A percentile compares a stretch with the other conserved stretches of the same genome.
Evolutionary conservation across 163 green algal genomes (phyloP).

Genomic region (Scenedesmus sp.): DNA sequence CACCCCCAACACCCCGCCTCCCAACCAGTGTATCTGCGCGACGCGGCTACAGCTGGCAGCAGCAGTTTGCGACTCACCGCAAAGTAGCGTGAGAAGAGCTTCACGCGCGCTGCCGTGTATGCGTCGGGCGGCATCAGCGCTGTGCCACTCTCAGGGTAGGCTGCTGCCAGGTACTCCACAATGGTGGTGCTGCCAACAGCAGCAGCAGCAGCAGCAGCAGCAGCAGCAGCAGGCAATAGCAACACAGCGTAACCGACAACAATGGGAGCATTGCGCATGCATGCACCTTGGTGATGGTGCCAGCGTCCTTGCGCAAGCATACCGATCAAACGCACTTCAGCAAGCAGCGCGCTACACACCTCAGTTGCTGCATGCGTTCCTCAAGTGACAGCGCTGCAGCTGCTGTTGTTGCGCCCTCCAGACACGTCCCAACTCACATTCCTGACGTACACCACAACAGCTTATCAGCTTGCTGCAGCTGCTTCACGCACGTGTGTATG

Average conservation of each 20-base stretch:
- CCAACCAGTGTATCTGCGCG: no score
- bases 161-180: slow-evolving; percentile 42
- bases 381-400: not conserved
- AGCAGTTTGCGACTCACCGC: not conserved
- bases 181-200: slow-evolving; percentile 13
- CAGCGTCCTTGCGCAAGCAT: not conserved
- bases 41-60: not conserved
- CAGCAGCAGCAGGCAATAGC: not conserved
- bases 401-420: not conserved
- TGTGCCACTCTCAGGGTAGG: slow-evolving; percentile 41
- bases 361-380: not conserved
- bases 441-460: no score
- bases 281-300: not conserved
- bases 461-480: no score
- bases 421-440: no score
- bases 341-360: not conserved
- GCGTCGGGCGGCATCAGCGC: slow-evolving; percentile 33
- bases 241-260: not conserved
- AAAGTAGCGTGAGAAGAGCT: slow-evolving; percentile 46
- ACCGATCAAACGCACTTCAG: no score
- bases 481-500: not conserved
- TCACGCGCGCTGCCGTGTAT: slow-evolving; percentile 23
- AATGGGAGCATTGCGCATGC: no score
- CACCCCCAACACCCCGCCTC: no score
- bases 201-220: not conserved